These are phyloP conservation scores for Rhodotorula diobovata DNA, from an alignment of 768 basidiomycete genomes.

Conservation along the genomic window DNA sequence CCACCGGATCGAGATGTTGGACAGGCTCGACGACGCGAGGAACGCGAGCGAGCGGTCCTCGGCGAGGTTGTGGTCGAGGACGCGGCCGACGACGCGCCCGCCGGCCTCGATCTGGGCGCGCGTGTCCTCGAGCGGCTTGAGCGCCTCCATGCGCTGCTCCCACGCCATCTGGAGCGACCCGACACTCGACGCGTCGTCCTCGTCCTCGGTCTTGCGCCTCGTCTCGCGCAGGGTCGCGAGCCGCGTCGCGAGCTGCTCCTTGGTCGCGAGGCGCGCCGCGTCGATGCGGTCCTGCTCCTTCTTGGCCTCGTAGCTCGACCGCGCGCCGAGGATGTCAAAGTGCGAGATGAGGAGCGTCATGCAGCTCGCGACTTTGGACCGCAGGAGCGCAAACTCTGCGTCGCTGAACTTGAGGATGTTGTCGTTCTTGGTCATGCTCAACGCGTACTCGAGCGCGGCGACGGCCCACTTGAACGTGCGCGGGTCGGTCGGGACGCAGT, in stretches of 20 bases:
- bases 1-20: conserved; percentile 94
- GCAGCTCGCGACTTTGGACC: conserved; percentile 86
- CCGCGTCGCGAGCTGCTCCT: conserved; percentile 37
- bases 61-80: conserved; percentile 84
- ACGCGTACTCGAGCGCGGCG: conserved; percentile 85
- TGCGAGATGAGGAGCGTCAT: conserved; percentile 96
- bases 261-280: conserved; percentile 48
- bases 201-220: conserved; percentile 15
- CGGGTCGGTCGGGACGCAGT: conserved; percentile 90
- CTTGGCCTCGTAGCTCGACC: conserved; percentile 78
- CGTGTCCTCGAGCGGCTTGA: conserved; percentile 63
- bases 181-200: conserved; percentile 23
- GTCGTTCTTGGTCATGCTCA: conserved; percentile 78
- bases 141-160: conserved; percentile 55
- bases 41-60: conserved; percentile 92
- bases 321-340: conserved; percentile 94
- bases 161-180: conserved; percentile 30
- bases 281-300: conserved; percentile 83
- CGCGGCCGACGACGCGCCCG: conserved; percentile 77
- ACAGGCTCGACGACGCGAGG: conserved; percentile 80
- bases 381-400: conserved; percentile 82
- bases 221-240: conserved; percentile 29
- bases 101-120: conserved; percentile 62
- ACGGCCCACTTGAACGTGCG: conserved; percentile 98
- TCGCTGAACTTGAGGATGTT: conserved; percentile 81